phyloP scores from a whole-genome alignment of 371 early-diverging fungal species.

The Mucor velutinosus region DNA sequence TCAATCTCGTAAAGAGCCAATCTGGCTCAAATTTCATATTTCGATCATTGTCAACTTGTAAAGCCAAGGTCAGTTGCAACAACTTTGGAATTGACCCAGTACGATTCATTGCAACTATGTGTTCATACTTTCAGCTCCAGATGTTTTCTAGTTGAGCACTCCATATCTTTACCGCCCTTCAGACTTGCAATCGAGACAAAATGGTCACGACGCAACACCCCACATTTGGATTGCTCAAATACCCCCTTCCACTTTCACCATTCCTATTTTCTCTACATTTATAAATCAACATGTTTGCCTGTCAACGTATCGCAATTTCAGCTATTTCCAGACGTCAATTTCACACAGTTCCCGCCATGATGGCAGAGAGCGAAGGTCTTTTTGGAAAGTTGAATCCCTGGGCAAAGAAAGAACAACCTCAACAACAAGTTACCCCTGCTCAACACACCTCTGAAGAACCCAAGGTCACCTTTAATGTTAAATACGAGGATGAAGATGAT shows the following conservation, averaged over 20 bases:
- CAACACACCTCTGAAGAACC: constrained; percentile 16
- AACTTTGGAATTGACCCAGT: too few species aligned
- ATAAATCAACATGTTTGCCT: constrained; percentile 18
- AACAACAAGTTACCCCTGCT: constrained; percentile 23
- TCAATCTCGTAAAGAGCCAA: too few species aligned
- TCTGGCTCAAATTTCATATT: too few species aligned
- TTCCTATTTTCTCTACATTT: constrained; percentile 1
- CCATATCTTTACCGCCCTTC: not conserved
- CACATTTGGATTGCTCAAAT: not conserved
- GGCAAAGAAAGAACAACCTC: constrained; percentile 37
- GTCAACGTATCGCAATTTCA: constrained; percentile 14
- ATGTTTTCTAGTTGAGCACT: not conserved
- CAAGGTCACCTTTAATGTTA: constrained; percentile 33
- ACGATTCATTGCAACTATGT: too few species aligned
- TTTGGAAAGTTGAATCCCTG: constrained; percentile 51
- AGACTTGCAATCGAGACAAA: not conserved
- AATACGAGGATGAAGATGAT: constrained; percentile 32
- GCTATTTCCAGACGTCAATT: constrained; percentile 4
- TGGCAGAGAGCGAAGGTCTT: constrained; percentile 27
- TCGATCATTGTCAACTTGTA: too few species aligned
- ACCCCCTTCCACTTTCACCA: constrained; percentile 7
- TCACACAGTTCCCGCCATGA: constrained; percentile 18
- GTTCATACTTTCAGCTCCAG: too few species aligned
- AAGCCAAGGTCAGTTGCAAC: too few species aligned
- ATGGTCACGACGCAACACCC: not conserved